phyloP scores from a whole-genome alignment of 768 basidiomycete genomes.

The Auriscalpium orientale region DNA sequence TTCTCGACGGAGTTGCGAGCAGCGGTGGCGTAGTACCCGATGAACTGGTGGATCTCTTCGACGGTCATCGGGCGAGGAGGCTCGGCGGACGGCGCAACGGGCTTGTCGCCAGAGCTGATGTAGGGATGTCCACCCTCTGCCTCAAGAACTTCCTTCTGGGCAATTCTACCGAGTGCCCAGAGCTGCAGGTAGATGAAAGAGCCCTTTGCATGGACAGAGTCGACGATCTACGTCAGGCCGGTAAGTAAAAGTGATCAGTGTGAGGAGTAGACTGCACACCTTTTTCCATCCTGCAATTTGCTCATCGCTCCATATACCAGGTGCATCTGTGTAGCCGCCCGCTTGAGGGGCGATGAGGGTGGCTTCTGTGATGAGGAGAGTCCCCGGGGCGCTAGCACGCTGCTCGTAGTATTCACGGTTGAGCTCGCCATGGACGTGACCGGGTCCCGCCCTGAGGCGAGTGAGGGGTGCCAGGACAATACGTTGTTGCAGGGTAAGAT shows the following conservation, averaged over 20 bases:
- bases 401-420: slow-evolving; percentile 41
- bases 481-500: slow-evolving; percentile 36
- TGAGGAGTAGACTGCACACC: slow-evolving; percentile 20
- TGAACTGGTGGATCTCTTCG: too few species aligned
- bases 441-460: slow-evolving; percentile 30
- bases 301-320: slow-evolving; percentile 56
- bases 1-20: too few species aligned
- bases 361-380: slow-evolving; percentile 50
- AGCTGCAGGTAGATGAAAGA: too few species aligned
- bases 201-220: neutral
- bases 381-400: slow-evolving; percentile 39
- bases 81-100: too few species aligned
- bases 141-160: too few species aligned
- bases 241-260: neutral
- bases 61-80: too few species aligned
- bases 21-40: too few species aligned
- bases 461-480: slow-evolving; percentile 29
- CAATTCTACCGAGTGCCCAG: too few species aligned
- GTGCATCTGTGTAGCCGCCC: slow-evolving; percentile 41
- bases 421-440: slow-evolving; percentile 29
- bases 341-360: slow-evolving; percentile 44
- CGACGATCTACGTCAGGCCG: neutral
- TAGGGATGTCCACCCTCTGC: too few species aligned
- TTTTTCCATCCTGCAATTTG: slow-evolving; percentile 48
- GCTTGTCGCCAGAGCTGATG: too few species aligned